These are phyloP conservation scores for Drosera spatulata DNA, from an alignment of 179 eudicot species.

Conservation along the genomic window DNA sequence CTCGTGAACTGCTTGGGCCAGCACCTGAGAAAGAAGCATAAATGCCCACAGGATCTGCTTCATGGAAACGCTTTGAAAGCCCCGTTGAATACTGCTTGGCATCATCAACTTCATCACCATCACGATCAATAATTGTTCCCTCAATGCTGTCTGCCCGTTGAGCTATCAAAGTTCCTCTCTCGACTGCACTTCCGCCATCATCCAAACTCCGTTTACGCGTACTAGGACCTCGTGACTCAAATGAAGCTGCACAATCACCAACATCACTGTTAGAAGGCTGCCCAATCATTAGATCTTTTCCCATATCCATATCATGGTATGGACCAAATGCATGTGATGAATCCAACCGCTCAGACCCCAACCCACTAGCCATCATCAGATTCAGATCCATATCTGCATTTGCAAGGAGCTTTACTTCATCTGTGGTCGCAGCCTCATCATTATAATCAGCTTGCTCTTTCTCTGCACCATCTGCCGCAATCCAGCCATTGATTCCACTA, in stretches of 20 bases:
- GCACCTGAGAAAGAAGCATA: conserved; percentile 72
- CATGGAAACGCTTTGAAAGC: conserved; percentile 84
- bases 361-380: conserved; percentile 82
- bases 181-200: conserved; percentile 96
- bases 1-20: conserved; percentile 83
- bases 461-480: conserved; percentile 56
- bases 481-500: conserved; percentile 95
- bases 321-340: conserved; percentile 42
- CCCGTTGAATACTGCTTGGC: conserved; percentile 75
- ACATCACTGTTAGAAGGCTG: conserved; percentile 96
- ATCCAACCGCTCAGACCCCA: conserved; percentile 43
- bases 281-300: conserved; percentile 78
- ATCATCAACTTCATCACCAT: conserved; percentile 92
- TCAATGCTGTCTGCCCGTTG: conserved; percentile 94
- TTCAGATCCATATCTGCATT: conserved; percentile 61
- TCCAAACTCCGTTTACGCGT: conserved; percentile 82
- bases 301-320: conserved; percentile 46
- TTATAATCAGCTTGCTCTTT: conserved; percentile 74
- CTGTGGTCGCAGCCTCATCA: conserved; percentile 88
- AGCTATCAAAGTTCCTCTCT: conserved; percentile 54
- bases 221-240: conserved; percentile 96
- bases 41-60: conserved; percentile 41
- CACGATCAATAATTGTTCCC: conserved; percentile 95
- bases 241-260: conserved; percentile 97
- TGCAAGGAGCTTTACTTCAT: conserved; percentile 58